A percentile compares a stretch with the other conserved stretches of the same genome.
Evolutionary conservation across 2,329 filamentous ascomycete genomes (phyloP).

Genomic region (Fusarium nisikadoi): DNA sequence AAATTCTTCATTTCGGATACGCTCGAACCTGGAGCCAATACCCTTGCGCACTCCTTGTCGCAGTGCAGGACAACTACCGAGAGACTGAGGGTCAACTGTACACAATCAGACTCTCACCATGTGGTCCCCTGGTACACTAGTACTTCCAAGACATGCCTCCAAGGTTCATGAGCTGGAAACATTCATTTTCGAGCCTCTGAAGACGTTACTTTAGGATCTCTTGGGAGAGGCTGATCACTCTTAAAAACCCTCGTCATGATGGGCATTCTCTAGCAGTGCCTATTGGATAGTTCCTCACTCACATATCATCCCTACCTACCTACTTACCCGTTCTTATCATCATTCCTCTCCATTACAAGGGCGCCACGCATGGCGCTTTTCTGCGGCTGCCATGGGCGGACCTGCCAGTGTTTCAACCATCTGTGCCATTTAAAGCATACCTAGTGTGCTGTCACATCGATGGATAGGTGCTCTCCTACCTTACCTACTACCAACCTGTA

Average conservation of each 20-base stretch:
- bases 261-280: not conserved
- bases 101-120: constrained; percentile 30
- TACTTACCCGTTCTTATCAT: not conserved
- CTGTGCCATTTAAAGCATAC: constrained; percentile 32
- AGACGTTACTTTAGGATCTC: not conserved
- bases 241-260: not conserved
- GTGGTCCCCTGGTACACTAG: constrained; percentile 28
- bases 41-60: constrained; percentile 4
- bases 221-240: not conserved
- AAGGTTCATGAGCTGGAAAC: constrained; percentile 4
- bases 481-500: not conserved
- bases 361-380: constrained; percentile 28
- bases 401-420: constrained; percentile 34
- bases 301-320: constrained; percentile 14
- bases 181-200: constrained; percentile 7
- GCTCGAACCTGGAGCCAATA: constrained; percentile 4
- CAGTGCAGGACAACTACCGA: constrained; percentile 28
- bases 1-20: constrained; percentile 8
- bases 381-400: constrained; percentile 26
- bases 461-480: not conserved
- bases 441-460: constrained; percentile 34
- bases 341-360: constrained; percentile 13
- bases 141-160: constrained; percentile 36
- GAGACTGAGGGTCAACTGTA: constrained; percentile 4
- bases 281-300: constrained; percentile 1